Base-by-base conservation (phyloP, 441 rosid genomes). In the Corymbia citriodora region DNA sequence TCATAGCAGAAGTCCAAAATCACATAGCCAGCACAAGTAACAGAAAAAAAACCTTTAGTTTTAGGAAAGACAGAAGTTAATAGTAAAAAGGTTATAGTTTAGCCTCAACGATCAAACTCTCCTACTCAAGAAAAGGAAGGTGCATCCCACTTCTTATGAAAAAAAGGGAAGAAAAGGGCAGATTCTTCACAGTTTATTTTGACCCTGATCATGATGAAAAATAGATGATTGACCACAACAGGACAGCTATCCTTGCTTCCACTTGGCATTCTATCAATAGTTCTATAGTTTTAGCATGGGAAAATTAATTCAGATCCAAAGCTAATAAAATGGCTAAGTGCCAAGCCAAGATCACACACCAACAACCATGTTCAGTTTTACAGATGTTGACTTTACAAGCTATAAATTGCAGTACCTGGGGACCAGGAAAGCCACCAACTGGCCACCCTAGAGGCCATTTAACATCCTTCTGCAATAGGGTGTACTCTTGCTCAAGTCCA, bases 401-500 rank as follows among this genome's bases (percentile, higher is more conserved):
- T 48, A 25, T 31, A 23, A 50, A 68, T 52, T 23, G 82, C 54
- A 63, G 36, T 91, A 95, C 98, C 96, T 96, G 98, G 93, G 98
- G 96, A 36, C 98, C 97, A 23, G 98, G 99, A 82, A 57, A 96
- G 49, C 99, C 99, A 90, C 98, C 98, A 90, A 94, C 79, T 29
- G 96, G 97, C 97, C 96, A 96, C 49, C 97, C 97, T 33, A 96
- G 33, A 11, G 98, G 99, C 99, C 98, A 97, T 87, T 94, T 94
- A 13, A 95, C 92, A 49, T 95, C 94, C 87, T 95, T 96, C 90
- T 95, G 95, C 92, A 97, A 91, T 93, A 96, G 91, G 65, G 98
- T 96, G 89, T 96, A 97, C 89, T 97, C 99, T 90, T 97, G 98
- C 93, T 96, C 99, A 52, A 97, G 93, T n/a, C 98, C 97, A 88